Evolutionary conservation across 169 alveolate species (phyloP).

Genomic region (Eimeria mitis): DNA sequence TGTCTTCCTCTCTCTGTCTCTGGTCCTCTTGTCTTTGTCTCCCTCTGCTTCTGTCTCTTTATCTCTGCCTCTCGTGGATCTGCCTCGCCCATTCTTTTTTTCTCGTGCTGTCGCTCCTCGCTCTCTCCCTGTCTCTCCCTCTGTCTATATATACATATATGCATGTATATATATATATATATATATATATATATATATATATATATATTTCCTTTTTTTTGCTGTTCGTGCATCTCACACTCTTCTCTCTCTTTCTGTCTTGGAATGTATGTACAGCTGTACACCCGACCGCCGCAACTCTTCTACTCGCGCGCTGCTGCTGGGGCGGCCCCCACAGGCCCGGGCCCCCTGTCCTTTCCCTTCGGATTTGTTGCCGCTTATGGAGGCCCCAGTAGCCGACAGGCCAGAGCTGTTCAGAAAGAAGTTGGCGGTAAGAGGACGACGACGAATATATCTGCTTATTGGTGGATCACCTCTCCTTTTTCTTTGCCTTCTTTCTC

Average conservation of each 20-base stretch:
- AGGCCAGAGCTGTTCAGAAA: slow-evolving; percentile 89
- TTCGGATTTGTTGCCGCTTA: slow-evolving; percentile 85
- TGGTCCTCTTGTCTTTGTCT: too few relatives aligned
- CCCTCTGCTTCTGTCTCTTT: not conserved
- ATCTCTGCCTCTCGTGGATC: not conserved
- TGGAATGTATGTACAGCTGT: not conserved
- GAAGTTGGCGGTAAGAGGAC: slow-evolving; percentile 84
- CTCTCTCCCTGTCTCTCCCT: not conserved
- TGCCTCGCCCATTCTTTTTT: not conserved
- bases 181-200: not conserved
- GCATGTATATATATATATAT: not conserved
- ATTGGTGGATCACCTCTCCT: not conserved
- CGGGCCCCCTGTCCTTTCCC: slow-evolving; percentile 30
- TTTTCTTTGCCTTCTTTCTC: not conserved
- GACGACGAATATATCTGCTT: too few relatives aligned
- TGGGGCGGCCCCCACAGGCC: slow-evolving; percentile 39
- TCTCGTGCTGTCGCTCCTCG: not conserved
- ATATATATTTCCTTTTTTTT: too few relatives aligned
- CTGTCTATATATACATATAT: not conserved
- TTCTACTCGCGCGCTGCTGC: not conserved
- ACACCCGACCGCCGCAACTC: not conserved
- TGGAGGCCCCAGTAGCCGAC: slow-evolving; percentile 87
- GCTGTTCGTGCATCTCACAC: not conserved
- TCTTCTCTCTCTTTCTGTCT: not conserved
- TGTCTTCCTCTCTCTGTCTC: too few relatives aligned